These are phyloP conservation scores for Miscanthus lutarioriparius DNA, from an alignment of 176 grass and related monocot species.

Conservation along the genomic window DNA sequence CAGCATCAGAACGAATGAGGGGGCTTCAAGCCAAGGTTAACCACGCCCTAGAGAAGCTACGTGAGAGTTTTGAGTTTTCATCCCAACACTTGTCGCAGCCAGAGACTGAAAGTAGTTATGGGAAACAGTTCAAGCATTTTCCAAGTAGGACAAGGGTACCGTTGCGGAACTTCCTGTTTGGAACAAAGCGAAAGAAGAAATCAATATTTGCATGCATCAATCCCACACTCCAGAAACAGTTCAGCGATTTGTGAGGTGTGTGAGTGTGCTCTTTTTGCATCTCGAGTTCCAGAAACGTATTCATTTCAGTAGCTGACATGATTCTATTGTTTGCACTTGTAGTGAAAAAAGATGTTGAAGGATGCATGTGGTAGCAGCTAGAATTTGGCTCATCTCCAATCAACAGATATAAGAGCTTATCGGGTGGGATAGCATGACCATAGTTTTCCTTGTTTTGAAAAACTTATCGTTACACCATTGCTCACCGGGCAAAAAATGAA, in stretches of 20 bases:
- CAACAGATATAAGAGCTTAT: neutral
- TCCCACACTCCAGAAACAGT: conserved; percentile 63
- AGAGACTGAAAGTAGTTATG: conserved; percentile 30
- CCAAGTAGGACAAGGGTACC: conserved; percentile 64
- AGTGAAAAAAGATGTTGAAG: conserved; percentile 24
- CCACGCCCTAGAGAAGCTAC: conserved; percentile 44
- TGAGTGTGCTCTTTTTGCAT: neutral
- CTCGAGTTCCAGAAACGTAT: neutral
- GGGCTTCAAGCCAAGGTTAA: conserved; percentile 62
- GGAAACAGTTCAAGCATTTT: conserved; percentile 61
- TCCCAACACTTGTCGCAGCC: neutral
- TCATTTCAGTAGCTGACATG: conserved; percentile 11
- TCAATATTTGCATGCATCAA: conserved; percentile 71
- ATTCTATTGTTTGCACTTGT: conserved; percentile 29
- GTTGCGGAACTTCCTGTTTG: conserved; percentile 75
- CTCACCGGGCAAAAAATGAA: neutral
- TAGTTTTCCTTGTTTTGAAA: neutral
- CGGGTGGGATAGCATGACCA: conserved; percentile 1
- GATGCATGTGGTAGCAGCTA: neutral
- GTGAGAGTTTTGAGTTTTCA: conserved; percentile 61
- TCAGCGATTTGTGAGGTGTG: conserved; percentile 54
- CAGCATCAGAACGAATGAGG: conserved; percentile 47
- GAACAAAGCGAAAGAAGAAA: conserved; percentile 72
- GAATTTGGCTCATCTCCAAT: conserved; percentile 2
- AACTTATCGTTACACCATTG: neutral